These are phyloP conservation scores for Globisporangium splendens DNA, from an alignment of 352 stramenopile genomes.

Conservation along the genomic window DNA sequence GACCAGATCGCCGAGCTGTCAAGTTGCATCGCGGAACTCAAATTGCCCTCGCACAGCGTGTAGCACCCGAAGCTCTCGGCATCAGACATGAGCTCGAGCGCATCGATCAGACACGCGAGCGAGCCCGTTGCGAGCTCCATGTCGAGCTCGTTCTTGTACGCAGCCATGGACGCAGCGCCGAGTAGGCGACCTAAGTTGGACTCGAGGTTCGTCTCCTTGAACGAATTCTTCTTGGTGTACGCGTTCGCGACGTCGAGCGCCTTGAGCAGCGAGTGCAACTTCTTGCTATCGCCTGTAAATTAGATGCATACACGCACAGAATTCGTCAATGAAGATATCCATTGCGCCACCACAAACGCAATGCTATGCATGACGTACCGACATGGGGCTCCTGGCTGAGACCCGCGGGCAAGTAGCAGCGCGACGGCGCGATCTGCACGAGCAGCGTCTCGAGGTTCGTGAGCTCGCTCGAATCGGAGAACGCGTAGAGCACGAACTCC, in stretches of 20 bases:
- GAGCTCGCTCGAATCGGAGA: slow-evolving; percentile 83
- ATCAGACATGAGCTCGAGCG: slow-evolving; percentile 66
- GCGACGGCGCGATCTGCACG: slow-evolving; percentile 73
- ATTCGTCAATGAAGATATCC: neutral
- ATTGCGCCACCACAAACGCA: too few relatives aligned
- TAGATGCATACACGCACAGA: neutral
- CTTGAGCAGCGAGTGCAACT: slow-evolving; percentile 71
- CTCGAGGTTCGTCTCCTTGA: slow-evolving; percentile 54
- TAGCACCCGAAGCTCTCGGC: slow-evolving; percentile 75
- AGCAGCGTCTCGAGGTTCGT: slow-evolving; percentile 82
- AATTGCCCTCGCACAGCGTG: slow-evolving; percentile 51
- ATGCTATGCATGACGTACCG: slow-evolving; percentile 14
- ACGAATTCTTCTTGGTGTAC: slow-evolving; percentile 71
- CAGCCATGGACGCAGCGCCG: slow-evolving; percentile 45
- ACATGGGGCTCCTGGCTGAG: slow-evolving; percentile 51
- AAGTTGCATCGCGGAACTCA: slow-evolving; percentile 90
- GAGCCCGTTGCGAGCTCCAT: slow-evolving; percentile 67
- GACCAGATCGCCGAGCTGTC: slow-evolving; percentile 91
- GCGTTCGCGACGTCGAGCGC: slow-evolving; percentile 53
- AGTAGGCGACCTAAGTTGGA: slow-evolving; percentile 63
- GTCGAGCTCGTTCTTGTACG: slow-evolving; percentile 66
- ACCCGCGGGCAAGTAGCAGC: slow-evolving; percentile 63
- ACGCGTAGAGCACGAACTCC: slow-evolving; percentile 72
- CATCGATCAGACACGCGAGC: slow-evolving; percentile 62
- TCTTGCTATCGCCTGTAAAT: slow-evolving; percentile 65